Evolutionary conservation across 768 basidiomycete genomes (phyloP).

Genomic region (Clitopilus hobsonii): DNA sequence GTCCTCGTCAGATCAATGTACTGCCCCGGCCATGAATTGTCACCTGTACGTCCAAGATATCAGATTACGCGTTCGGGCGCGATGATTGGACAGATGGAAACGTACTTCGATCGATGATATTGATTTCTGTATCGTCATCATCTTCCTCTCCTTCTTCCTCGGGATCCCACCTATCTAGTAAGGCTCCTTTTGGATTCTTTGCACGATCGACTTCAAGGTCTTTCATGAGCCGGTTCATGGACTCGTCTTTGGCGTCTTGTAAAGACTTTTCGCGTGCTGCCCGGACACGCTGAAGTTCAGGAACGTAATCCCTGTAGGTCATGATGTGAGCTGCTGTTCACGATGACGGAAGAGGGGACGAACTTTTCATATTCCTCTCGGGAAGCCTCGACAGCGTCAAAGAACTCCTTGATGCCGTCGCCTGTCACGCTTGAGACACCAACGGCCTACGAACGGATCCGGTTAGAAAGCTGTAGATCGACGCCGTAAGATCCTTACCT

Average conservation of each 20-base stretch:
- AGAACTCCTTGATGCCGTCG: conserved; percentile 88
- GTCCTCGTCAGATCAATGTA: conserved; percentile 71
- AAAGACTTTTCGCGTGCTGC: conserved; percentile 60
- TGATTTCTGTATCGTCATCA: conserved; percentile 49
- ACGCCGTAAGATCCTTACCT: conserved; percentile 61
- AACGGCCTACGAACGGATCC: conserved; percentile 66
- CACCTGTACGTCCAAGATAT: conserved; percentile 38
- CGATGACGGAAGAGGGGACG: conserved; percentile 17
- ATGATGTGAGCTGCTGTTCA: conserved; percentile 1
- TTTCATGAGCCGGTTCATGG: conserved; percentile 70
- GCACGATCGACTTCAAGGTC: conserved; percentile 75
- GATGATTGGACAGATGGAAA: conserved; percentile 11
- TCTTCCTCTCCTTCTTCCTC: conserved; percentile 50
- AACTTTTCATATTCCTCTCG: conserved; percentile 87
- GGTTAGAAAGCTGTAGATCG: too few species aligned
- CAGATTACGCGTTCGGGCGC: conserved; percentile 10
- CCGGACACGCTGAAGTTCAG: conserved; percentile 76
- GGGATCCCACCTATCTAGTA: conserved; percentile 60
- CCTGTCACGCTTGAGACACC: conserved; percentile 96
- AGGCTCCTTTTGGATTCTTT: conserved; percentile 52
- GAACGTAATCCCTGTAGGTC: conserved; percentile 75
- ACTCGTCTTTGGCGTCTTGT: conserved; percentile 67
- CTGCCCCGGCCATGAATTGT: conserved; percentile 66
- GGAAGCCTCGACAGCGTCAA: conserved; percentile 86
- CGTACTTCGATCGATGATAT: conserved; percentile 73